These are phyloP conservation scores for Helminthosporium solani DNA, from an alignment of 2,329 filamentous ascomycete species.

Conservation along the genomic window DNA sequence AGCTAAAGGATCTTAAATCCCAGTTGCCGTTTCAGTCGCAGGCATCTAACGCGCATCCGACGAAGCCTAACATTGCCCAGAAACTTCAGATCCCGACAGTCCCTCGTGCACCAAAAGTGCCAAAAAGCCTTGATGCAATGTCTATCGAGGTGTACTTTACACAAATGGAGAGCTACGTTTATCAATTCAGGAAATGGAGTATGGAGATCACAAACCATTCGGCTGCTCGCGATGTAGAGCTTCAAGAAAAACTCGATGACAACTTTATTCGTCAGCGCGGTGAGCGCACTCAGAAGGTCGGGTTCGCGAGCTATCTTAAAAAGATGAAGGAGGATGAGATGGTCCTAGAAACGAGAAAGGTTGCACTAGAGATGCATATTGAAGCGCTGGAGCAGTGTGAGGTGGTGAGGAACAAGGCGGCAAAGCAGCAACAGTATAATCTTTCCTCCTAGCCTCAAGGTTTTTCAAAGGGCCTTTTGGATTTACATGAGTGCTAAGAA, in stretches of 20 bases:
- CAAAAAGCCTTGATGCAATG: slow-evolving; percentile 46
- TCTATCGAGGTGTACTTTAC: slow-evolving; percentile 55
- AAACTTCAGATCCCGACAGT: slow-evolving; percentile 53
- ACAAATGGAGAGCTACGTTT: slow-evolving; percentile 57
- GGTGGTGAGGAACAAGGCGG: slow-evolving; percentile 32
- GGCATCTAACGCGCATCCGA: slow-evolving; percentile 47
- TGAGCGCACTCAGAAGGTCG: slow-evolving; percentile 50
- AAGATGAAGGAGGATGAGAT: slow-evolving; percentile 65
- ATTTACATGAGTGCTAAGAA: background rate
- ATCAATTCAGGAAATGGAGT: slow-evolving; percentile 58
- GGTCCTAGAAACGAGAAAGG: slow-evolving; percentile 62
- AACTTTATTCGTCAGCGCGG: slow-evolving; percentile 56
- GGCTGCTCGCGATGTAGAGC: slow-evolving; percentile 51
- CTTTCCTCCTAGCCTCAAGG: slow-evolving; percentile 1
- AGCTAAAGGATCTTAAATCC: slow-evolving; percentile 54
- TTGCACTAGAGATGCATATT: slow-evolving; percentile 62
- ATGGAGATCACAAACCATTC: slow-evolving; percentile 58
- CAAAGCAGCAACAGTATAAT: slow-evolving; percentile 17
- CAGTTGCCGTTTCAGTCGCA: slow-evolving; percentile 61
- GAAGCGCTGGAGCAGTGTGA: slow-evolving; percentile 49
- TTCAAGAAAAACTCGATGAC: slow-evolving; percentile 44
- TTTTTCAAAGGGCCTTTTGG: background rate
- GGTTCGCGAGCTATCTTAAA: slow-evolving; percentile 59
- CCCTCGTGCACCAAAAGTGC: slow-evolving; percentile 52
- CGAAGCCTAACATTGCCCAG: slow-evolving; percentile 41